Percentiles rank a stretch among this genome's conserved stretches.
Conservation (phyloP, 2,329 filamentous ascomycete species). For the Xylaria sp. region DNA sequence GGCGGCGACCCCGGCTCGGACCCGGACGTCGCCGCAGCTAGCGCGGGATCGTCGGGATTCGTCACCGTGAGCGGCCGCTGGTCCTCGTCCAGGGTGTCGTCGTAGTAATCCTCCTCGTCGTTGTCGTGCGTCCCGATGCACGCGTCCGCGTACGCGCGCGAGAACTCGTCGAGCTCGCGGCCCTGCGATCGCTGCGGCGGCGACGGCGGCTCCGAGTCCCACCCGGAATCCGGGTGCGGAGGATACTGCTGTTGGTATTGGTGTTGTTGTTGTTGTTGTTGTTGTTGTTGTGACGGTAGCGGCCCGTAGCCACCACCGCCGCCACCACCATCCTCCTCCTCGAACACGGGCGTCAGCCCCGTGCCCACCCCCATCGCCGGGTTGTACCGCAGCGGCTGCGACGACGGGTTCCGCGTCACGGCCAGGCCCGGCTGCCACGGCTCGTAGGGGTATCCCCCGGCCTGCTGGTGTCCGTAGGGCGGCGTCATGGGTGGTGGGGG, state of each 20-base stretch:
- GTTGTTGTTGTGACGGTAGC: neutral
- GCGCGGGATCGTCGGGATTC: slow-evolving; percentile 11
- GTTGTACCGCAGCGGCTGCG: slow-evolving; percentile 32
- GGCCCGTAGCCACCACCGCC: slow-evolving; percentile 28
- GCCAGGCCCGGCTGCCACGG: slow-evolving; percentile 15
- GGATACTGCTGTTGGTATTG: slow-evolving; percentile 3
- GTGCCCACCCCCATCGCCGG: slow-evolving; percentile 28
- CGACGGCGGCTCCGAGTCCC: neutral
- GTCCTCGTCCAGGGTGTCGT: slow-evolving; percentile 42
- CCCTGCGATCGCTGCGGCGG: too few relatives aligned
- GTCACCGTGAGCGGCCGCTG: slow-evolving; percentile 38
- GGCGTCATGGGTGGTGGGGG: neutral
- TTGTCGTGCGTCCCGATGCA: slow-evolving; percentile 38
- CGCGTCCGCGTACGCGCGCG: slow-evolving; percentile 45
- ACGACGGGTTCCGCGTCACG: slow-evolving; percentile 2
- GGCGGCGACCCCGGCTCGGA: slow-evolving; percentile 6
- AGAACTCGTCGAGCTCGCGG: slow-evolving; percentile 52
- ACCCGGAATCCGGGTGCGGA: slow-evolving; percentile 23
- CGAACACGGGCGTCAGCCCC: slow-evolving; percentile 31
- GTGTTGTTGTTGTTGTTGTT: slow-evolving; percentile 7
- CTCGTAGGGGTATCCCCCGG: slow-evolving; percentile 13
- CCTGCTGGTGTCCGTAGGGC: slow-evolving; percentile 16
- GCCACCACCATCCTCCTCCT: slow-evolving; percentile 32
- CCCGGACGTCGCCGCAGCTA: neutral
- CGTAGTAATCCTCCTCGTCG: neutral